Evolutionary conservation across 2,329 filamentous ascomycete genomes (phyloP).

Genomic region (Trichocomaceae sp.): DNA sequence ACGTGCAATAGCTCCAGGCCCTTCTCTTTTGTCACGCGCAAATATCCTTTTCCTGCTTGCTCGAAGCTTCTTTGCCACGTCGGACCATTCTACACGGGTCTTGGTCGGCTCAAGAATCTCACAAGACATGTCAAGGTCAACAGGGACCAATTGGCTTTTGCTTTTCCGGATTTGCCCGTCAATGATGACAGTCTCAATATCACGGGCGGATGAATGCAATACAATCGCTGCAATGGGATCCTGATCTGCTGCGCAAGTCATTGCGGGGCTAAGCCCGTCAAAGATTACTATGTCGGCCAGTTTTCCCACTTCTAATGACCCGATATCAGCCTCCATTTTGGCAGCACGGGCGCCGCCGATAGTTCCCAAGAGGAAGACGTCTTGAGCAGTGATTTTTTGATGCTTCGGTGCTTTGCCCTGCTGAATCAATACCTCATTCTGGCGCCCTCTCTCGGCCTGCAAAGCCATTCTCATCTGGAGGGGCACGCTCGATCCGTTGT

Average conservation of each 20-base stretch:
- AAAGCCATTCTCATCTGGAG: neutral
- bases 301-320: slow-evolving; percentile 24
- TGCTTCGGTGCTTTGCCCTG: too few species aligned
- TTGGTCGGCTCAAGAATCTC: too few species aligned
- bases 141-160: too few species aligned
- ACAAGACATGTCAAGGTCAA: too few species aligned
- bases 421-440: too few species aligned
- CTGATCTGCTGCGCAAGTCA: slow-evolving; percentile 23
- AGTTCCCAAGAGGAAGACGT: slow-evolving; percentile 20
- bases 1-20: too few species aligned
- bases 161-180: slow-evolving; percentile 17
- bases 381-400: neutral
- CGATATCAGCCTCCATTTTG: slow-evolving; percentile 21
- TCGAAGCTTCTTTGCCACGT: too few species aligned
- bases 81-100: too few species aligned
- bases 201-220: slow-evolving; percentile 22
- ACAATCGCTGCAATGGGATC: slow-evolving; percentile 26
- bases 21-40: too few species aligned
- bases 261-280: slow-evolving; percentile 20
- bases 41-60: too few species aligned
- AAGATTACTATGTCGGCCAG: slow-evolving; percentile 27
- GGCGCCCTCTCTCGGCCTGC: neutral
- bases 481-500: neutral
- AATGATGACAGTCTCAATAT: slow-evolving; percentile 26
- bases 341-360: slow-evolving; percentile 26